Evolutionary conservation across 345 rosid genomes (phyloP).

Genomic region (Linum usitatissimum): DNA sequence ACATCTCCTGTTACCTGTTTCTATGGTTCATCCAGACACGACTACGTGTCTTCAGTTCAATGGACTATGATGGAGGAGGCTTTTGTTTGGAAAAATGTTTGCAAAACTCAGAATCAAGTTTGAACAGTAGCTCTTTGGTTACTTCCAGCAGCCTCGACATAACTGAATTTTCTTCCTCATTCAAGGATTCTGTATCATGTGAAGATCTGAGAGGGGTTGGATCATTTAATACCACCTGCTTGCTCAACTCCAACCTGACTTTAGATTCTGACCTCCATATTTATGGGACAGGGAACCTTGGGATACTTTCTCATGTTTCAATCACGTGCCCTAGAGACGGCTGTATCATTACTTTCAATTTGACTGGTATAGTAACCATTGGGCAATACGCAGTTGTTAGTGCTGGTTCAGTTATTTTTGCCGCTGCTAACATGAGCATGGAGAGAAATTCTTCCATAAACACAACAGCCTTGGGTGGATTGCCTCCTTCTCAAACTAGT

Average conservation of each 20-base stretch:
- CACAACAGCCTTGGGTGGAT: slow-evolving; percentile 70
- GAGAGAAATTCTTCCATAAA: slow-evolving; percentile 51
- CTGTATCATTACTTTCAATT: slow-evolving; percentile 51
- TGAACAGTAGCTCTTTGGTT: slow-evolving; percentile 20
- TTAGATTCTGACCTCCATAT: slow-evolving; percentile 48
- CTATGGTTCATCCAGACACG: slow-evolving; percentile 24
- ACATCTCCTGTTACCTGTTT: slow-evolving; percentile 38
- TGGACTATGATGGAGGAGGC: slow-evolving; percentile 17
- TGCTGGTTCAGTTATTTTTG: slow-evolving; percentile 63
- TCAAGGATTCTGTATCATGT: slow-evolving; percentile 40
- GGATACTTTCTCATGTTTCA: slow-evolving; percentile 58
- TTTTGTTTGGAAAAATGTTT: slow-evolving; percentile 17
- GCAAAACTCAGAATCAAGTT: slow-evolving; percentile 18
- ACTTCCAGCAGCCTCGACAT: slow-evolving; percentile 12
- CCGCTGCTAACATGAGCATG: slow-evolving; percentile 53
- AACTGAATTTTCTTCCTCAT: slow-evolving; percentile 11
- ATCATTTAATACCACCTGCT: slow-evolving; percentile 72
- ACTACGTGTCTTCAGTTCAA: slow-evolving; percentile 28
- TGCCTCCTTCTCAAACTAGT: slow-evolving; percentile 92
- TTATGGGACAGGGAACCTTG: slow-evolving; percentile 62
- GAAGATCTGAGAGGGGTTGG: slow-evolving; percentile 82
- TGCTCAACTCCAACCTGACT: slow-evolving; percentile 56
- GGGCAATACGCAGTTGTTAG: slow-evolving; percentile 48
- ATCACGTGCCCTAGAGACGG: slow-evolving; percentile 62
- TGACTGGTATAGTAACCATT: slow-evolving; percentile 67